Conservation (phyloP, 1,139 yeast genomes). For the Debaryomyces psychrophilus region DNA sequence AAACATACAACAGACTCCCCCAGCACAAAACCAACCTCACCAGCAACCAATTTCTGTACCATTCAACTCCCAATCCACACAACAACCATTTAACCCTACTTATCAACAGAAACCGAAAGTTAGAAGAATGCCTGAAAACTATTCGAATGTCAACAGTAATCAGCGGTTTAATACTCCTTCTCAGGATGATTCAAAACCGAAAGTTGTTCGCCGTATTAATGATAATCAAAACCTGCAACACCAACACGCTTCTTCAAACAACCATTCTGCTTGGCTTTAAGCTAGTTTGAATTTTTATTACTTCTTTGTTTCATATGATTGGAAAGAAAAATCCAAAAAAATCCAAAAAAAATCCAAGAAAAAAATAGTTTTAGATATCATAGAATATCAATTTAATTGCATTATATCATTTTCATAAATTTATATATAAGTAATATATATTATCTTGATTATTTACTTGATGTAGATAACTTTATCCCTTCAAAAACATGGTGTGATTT, state of each 20-base stretch:
- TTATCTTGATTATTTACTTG: background rate
- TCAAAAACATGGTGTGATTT: background rate
- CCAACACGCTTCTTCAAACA: slow-evolving; percentile 7
- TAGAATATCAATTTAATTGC: slow-evolving; percentile 9
- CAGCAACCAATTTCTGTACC: slow-evolving; percentile 14
- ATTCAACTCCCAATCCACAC: slow-evolving; percentile 13
- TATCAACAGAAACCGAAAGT: slow-evolving; percentile 14
- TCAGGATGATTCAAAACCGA: slow-evolving; percentile 15
- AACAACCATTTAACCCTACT: slow-evolving; percentile 9
- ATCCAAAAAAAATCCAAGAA: slow-evolving; percentile 3
- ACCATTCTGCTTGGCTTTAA: slow-evolving; percentile 18
- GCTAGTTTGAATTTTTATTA: slow-evolving; percentile 6
- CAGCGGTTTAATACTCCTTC: slow-evolving; percentile 14
- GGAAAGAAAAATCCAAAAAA: slow-evolving; percentile 5
- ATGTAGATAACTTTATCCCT: background rate
- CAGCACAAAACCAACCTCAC: slow-evolving; percentile 25
- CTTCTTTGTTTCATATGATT: slow-evolving; percentile 4
- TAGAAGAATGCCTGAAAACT: slow-evolving; percentile 13
- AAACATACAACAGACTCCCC: slow-evolving; percentile 19
- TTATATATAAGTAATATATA: slow-evolving; percentile 6
- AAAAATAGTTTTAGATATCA: slow-evolving; percentile 5
- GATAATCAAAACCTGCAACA: slow-evolving; percentile 9
- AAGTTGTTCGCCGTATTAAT: slow-evolving; percentile 13
- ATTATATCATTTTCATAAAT: slow-evolving; percentile 5
- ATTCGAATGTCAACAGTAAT: slow-evolving; percentile 12